These are phyloP conservation scores for Melanogaster broomeanus DNA, from an alignment of 768 basidiomycete species.

Conservation along the genomic window DNA sequence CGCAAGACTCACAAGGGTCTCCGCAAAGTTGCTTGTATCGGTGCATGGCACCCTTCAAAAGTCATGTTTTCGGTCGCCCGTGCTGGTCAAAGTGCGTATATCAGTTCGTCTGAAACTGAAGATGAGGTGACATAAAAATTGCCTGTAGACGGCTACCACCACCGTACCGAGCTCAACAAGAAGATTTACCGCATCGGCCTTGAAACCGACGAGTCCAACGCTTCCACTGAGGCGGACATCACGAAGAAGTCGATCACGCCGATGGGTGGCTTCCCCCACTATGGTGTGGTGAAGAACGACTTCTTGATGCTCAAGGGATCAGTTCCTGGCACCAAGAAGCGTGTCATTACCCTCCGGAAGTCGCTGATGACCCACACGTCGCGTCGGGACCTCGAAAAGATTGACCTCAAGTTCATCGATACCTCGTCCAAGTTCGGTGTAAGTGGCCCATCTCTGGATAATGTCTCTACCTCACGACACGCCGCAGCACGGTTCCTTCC, in stretches of 20 bases:
- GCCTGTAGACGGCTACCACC: conserved; percentile 85
- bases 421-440: conserved; percentile 97
- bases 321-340: conserved; percentile 95
- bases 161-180: conserved; percentile 98
- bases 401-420: conserved; percentile 97
- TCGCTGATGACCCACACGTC: conserved; percentile 96
- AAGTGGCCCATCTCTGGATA: conserved; percentile 35
- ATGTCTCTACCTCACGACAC: neutral
- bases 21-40: conserved; percentile 98
- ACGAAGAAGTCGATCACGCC: conserved; percentile 94
- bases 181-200: conserved; percentile 95
- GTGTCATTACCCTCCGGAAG: conserved; percentile 96
- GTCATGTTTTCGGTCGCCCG: conserved; percentile 99
- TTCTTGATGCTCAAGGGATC: conserved; percentile 97
- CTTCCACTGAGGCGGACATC: conserved; percentile 92
- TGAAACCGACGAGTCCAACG: conserved; percentile 76
- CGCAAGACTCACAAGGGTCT: conserved; percentile 99
- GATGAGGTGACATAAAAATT: conserved; percentile 3
- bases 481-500: conserved; percentile 89
- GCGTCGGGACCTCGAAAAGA: conserved; percentile 96
- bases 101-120: neutral
- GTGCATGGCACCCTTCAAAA: conserved; percentile 98
- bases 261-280: conserved; percentile 99
- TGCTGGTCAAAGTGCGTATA: conserved; percentile 93
- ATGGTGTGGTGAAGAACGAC: conserved; percentile 98